Conservation (phyloP, 208 protist species). For the Trypanosoma melophagium region DNA sequence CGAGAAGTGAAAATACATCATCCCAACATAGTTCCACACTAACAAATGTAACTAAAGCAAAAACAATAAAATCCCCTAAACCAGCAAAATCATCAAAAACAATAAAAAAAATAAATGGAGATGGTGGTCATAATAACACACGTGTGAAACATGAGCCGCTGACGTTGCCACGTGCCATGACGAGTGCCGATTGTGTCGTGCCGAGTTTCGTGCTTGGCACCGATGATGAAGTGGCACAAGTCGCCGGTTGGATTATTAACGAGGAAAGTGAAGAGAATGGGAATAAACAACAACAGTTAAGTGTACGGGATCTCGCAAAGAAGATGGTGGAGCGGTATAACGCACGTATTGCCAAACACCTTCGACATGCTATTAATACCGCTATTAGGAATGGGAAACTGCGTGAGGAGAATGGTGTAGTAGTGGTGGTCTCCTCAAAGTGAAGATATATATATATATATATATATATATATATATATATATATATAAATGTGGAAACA, state of each 20-base stretch:
- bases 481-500: too few species aligned
- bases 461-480: too few species aligned
- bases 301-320: slow-evolving; percentile 45
- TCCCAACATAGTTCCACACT: too few species aligned
- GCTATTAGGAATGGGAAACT: slow-evolving; percentile 43
- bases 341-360: slow-evolving; percentile 59
- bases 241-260: slow-evolving; percentile 33
- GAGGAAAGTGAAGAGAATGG: too few species aligned
- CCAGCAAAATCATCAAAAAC: slow-evolving; percentile 2
- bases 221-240: slow-evolving; percentile 44
- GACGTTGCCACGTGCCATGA: slow-evolving; percentile 21
- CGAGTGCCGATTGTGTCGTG: slow-evolving; percentile 35
- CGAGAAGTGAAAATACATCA: too few species aligned
- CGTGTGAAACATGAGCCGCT: background rate
- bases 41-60: too few species aligned
- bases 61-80: too few species aligned
- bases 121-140: background rate
- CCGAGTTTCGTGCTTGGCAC: slow-evolving; percentile 65
- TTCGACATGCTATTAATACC: slow-evolving; percentile 45
- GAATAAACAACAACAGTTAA: slow-evolving; percentile 30
- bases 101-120: slow-evolving; percentile 1
- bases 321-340: slow-evolving; percentile 59
- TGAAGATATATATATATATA: too few species aligned
- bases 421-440: too few species aligned
- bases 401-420: slow-evolving; percentile 37